A percentile compares a stretch with the other conserved stretches of the same genome.
Conservation (phyloP, 1,284 basidiomycete genomes). For the Cutaneotrichosporon cyanovorans region DNA sequence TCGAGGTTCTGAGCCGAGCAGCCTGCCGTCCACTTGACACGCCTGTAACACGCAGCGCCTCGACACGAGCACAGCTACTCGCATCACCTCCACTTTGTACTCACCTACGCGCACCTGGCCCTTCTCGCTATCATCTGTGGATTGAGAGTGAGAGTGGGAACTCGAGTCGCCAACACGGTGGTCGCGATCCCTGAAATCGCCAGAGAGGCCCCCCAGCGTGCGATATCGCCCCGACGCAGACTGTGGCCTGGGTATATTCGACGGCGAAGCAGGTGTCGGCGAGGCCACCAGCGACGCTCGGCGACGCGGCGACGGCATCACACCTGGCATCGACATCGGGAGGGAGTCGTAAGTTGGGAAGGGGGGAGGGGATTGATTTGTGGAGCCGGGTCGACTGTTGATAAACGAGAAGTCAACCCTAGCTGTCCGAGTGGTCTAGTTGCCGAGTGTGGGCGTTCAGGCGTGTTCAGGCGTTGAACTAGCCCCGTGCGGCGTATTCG, state of each 20-base stretch:
- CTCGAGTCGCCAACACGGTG: background rate
- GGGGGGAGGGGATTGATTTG: background rate
- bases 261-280: constrained; percentile 24
- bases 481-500: no score
- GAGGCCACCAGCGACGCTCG: constrained; percentile 19
- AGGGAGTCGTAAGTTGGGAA: background rate
- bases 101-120: constrained; percentile 40
- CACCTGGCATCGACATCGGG: constrained; percentile 8
- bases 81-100: constrained; percentile 18
- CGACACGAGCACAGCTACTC: no score
- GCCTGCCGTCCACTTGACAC: background rate
- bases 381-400: no score
- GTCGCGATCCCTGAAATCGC: background rate
- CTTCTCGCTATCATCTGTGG: constrained; percentile 20
- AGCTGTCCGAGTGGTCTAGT: no score
- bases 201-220: background rate
- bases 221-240: constrained; percentile 23
- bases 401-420: no score
- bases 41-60: no score
- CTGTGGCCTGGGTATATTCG: constrained; percentile 24
- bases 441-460: no score
- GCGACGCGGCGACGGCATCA: constrained; percentile 13
- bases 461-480: no score
- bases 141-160: background rate
- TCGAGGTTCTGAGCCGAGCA: background rate